Conservation (phyloP, 345 rosid species). For the Linum lewisii region DNA sequence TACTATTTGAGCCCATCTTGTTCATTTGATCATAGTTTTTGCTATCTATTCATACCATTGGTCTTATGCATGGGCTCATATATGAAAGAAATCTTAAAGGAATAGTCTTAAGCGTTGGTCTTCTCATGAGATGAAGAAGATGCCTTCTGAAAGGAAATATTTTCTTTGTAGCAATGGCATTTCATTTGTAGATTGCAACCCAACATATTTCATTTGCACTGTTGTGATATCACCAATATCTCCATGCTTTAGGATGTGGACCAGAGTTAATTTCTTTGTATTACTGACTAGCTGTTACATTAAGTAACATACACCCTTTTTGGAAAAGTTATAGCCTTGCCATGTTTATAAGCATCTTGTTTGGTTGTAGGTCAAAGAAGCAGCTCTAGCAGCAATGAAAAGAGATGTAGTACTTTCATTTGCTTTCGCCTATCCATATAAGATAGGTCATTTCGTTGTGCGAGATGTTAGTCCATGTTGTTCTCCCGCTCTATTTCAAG, state of each 20-base stretch:
- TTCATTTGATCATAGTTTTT: no score
- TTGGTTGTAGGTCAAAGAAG: conserved; percentile 67
- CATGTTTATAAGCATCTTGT: not conserved
- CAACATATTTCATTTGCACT: no score
- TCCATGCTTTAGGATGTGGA: not conserved
- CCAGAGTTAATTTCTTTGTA: not conserved
- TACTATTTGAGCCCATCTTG: not conserved
- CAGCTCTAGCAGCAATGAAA: conserved; percentile 81
- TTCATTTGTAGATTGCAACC: no score
- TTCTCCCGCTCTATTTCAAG: not conserved
- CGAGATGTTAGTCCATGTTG: conserved; percentile 43
- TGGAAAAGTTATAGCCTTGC: not conserved
- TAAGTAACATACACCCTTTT: not conserved
- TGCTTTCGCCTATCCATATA: conserved; percentile 85
- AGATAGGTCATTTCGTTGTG: conserved; percentile 58
- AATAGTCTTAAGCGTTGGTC: no score
- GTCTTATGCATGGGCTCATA: no score
- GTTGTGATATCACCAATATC: no score
- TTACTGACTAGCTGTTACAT: not conserved
- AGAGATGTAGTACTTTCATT: conserved; percentile 82
- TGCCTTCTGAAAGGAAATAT: no score
- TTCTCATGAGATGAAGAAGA: no score
- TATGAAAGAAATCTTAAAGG: no score
- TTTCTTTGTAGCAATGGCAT: no score
- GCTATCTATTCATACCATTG: no score